Evolutionary conservation across 495 filamentous ascomycete genomes (phyloP).

Genomic region (Penicillium alfredii): DNA sequence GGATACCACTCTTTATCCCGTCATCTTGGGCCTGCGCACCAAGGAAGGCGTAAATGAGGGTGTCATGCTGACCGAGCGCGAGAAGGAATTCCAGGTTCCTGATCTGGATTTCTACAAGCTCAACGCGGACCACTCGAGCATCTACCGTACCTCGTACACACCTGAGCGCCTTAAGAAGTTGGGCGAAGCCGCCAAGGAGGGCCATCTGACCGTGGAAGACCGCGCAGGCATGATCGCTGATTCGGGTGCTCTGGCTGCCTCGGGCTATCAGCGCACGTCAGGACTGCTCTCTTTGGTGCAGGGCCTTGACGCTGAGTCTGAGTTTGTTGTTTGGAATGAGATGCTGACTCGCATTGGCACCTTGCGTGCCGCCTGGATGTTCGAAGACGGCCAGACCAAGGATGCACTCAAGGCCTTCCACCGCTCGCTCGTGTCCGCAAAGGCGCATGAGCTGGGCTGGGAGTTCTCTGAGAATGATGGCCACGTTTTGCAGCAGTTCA

Average conservation of each 20-base stretch:
- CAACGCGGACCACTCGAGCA: constrained; percentile 60
- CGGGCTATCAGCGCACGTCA: constrained; percentile 90
- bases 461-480: constrained; percentile 74
- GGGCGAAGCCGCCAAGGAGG: constrained; percentile 71
- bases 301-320: constrained; percentile 73
- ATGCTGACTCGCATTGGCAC: constrained; percentile 68
- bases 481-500: constrained; percentile 84
- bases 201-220: constrained; percentile 86
- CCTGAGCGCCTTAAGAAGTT: constrained; percentile 57
- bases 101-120: constrained; percentile 62
- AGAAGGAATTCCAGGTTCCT: constrained; percentile 62
- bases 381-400: constrained; percentile 67
- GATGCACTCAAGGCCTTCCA: constrained; percentile 79
- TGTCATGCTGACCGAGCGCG: constrained; percentile 63
- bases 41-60: constrained; percentile 53
- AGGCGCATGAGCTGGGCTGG: constrained; percentile 86
- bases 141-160: constrained; percentile 60
- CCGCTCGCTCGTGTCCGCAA: constrained; percentile 62
- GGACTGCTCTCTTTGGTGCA: constrained; percentile 79
- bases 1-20: constrained; percentile 64
- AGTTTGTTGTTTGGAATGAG: constrained; percentile 94
- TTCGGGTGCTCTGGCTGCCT: constrained; percentile 81
- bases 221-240: constrained; percentile 95
- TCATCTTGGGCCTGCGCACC: constrained; percentile 55
- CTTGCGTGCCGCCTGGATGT: constrained; percentile 80